Evolutionary conservation across 345 rosid species (phyloP), one percentile per base, ranked within the genome.

Genomic region (Euphorbia peplus): DNA sequence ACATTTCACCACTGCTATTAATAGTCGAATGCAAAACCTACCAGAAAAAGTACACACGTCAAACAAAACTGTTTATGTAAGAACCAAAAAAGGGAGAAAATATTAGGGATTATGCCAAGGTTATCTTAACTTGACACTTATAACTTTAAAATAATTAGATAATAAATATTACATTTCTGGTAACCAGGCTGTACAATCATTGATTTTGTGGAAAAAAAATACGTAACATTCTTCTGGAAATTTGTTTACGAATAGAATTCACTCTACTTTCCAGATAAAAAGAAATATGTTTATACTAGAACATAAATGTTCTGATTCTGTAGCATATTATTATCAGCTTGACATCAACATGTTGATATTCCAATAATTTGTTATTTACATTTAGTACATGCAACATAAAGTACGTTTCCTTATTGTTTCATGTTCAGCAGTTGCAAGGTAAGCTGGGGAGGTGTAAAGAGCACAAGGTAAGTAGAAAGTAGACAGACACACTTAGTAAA

Each of bases 21-120:
- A 67, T 30, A 57, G 74, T 63, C 75, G 82, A 76, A 78, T 66
- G 29, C 66, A 74, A 50, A 59, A 75, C 83, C 93, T 92, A 76
- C 59, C 75, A 79, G 66, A 77, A 63, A 19, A 75, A 70, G 67
- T 52, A 14, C 48, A 59, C 44, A 69, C 69, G 54, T 26, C 37
- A 70, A 67, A 56, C 16, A 60, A 35, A 32, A 21, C 26, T 35
- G 55, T 42, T 5, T 42, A 50, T 16, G 73, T 7, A 46, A 32
- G 4, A 67, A 52, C 58, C 7, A 71, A 30, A 59, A 69, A 26
- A 3, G 53, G 22, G 22, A 66, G 60, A 66, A 51, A 52, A 37
- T 4, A 52, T 8, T 15, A 59, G 35, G 8, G 22, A 26, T 19
- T 35, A 48, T 28, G 30, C 19, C 29, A 26, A 50, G 30, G 30